Base-by-base conservation (phyloP, 2,329 filamentous ascomycete genomes). In the Fusarium ramigenum region DNA sequence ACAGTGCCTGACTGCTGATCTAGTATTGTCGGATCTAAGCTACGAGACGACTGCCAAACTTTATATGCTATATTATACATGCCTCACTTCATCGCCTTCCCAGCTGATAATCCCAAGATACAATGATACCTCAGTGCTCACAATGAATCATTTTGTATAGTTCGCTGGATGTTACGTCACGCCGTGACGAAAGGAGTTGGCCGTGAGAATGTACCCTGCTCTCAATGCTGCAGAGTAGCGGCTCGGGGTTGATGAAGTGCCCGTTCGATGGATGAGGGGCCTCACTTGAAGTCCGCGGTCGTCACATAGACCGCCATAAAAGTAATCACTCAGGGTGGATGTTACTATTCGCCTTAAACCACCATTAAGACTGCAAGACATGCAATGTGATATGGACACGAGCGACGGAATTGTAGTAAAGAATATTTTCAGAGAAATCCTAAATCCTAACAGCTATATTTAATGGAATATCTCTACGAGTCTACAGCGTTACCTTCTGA, bases 81-180 rank as follows among this genome's bases (percentile, higher is more conserved):
- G 14, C 12, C 12, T 19, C 12, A 2, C 4, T 16, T 25, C 4
- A 21, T 16, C 7, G 18, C n/a, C n/a, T 30, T 12, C 7, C 2
- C 2, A 6, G 11, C 11, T 10, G 0, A 18, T 7, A 14, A 0
- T 21, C 9, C 16, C 8, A 18, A 12, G 2, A 6, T 12, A 2
- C 0, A 11, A 25, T 8, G 15, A 9, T 16, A 30, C 9, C 3
- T 10, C 3, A 19, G 6, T 28, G 2, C 46, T 47, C 62, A 65
- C 21, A 4, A 65, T 65, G 62, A 65, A 52, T 62, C 62, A 65
- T 42, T 30, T 18, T 36, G 62, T 7, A 25, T 50, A 3, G 11
- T 18, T 1, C 6, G 4, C 4, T 36, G 10, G 11, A 18, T 9
- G 4, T 19, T 39, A 32, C 21, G 44, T 61, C 39, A 44, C 8